Evolutionary conservation across 768 basidiomycete species (phyloP).

Genomic region (Hericium alpestre): DNA sequence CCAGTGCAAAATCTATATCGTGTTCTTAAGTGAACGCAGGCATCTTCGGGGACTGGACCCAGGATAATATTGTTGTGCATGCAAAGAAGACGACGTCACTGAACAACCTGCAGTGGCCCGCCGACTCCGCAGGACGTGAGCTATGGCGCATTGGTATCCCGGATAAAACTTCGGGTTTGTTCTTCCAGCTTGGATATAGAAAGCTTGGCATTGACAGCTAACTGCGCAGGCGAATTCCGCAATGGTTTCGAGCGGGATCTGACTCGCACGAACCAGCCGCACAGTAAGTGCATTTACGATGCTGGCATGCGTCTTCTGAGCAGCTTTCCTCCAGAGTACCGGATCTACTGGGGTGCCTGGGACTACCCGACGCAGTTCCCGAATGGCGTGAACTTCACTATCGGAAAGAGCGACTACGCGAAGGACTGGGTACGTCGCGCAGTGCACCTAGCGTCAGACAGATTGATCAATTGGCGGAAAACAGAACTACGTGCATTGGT

Average conservation of each 20-base stretch:
- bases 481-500: slow-evolving; percentile 22
- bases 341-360: slow-evolving; percentile 20
- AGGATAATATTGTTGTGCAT: neutral
- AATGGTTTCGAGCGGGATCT: slow-evolving; percentile 17
- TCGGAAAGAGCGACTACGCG: slow-evolving; percentile 15
- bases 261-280: slow-evolving; percentile 13
- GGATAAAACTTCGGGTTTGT: slow-evolving; percentile 12
- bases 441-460: neutral
- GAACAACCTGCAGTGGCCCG: neutral
- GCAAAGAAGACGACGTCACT: neutral
- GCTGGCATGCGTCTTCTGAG: neutral
- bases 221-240: slow-evolving; percentile 15
- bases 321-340: slow-evolving; percentile 9
- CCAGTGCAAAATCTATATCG: too few species aligned
- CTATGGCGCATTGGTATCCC: slow-evolving; percentile 20
- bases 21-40: neutral
- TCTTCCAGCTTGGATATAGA: neutral
- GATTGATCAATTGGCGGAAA: neutral
- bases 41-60: neutral
- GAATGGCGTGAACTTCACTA: slow-evolving; percentile 20
- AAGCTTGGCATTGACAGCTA: too few species aligned
- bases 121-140: slow-evolving; percentile 12
- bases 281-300: slow-evolving; percentile 3
- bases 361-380: slow-evolving; percentile 21
- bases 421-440: slow-evolving; percentile 13